phyloP scores from a whole-genome alignment of 2,329 filamentous ascomycete species.

The Diaporthe caulivora region DNA sequence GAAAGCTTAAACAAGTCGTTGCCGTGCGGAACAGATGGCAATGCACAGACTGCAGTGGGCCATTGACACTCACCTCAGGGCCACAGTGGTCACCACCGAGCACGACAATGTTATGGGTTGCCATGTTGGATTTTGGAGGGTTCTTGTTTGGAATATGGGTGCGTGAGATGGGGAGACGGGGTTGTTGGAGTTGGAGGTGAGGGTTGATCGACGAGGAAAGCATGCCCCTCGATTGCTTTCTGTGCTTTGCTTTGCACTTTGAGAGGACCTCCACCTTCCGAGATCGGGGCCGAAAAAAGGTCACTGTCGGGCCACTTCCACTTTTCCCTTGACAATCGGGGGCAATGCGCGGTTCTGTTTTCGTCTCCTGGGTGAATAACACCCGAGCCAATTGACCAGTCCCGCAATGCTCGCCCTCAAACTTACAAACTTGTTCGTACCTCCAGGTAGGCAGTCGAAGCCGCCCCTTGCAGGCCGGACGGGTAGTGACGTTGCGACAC shows the following conservation, averaged over 20 bases:
- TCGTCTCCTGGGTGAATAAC: neutral
- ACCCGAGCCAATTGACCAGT: neutral
- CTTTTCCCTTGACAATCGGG: slow-evolving; percentile 6
- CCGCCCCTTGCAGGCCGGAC: neutral
- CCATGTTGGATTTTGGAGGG: slow-evolving; percentile 60
- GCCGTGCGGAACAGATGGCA: neutral
- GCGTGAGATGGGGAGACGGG: neutral
- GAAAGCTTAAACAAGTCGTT: neutral
- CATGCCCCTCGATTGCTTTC: slow-evolving; percentile 32
- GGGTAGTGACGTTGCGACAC: neutral
- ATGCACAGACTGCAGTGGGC: neutral
- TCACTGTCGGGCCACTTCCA: slow-evolving; percentile 24
- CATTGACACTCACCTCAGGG: slow-evolving; percentile 74
- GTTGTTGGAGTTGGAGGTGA: neutral
- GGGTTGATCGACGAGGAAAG: slow-evolving; percentile 26
- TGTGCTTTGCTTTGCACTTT: slow-evolving; percentile 14
- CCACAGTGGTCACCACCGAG: slow-evolving; percentile 88
- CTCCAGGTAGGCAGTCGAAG: neutral
- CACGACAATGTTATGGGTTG: slow-evolving; percentile 82
- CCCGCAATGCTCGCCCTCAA: neutral
- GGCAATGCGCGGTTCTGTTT: neutral
- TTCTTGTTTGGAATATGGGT: neutral
- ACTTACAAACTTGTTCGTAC: too few species aligned
- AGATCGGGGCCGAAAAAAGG: slow-evolving; percentile 36
- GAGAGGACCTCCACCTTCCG: slow-evolving; percentile 35